These are phyloP conservation scores for Cutaneotrichosporon cyanovorans DNA, from an alignment of 1,284 basidiomycete species.

Conservation along the genomic window DNA sequence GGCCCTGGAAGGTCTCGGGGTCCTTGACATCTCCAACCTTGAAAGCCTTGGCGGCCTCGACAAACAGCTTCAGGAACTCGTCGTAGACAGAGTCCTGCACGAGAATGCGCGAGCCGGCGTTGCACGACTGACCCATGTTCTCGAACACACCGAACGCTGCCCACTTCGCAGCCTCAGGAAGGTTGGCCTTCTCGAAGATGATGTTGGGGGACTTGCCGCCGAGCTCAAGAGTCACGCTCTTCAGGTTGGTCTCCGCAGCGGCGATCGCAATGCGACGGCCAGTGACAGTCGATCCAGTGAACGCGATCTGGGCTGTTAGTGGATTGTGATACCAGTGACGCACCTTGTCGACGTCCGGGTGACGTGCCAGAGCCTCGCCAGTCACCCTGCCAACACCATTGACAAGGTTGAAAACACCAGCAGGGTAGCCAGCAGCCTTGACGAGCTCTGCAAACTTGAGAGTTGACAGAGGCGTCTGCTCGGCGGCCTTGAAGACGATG, in stretches of 20 bases:
- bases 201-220: constrained; percentile 44
- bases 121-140: constrained; percentile 16
- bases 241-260: constrained; percentile 67
- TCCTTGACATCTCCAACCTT: constrained; percentile 67
- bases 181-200: constrained; percentile 11
- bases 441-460: constrained; percentile 55
- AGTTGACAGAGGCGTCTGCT: constrained; percentile 78
- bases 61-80: constrained; percentile 62
- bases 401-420: constrained; percentile 78
- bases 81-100: constrained; percentile 74
- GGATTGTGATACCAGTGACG: not conserved
- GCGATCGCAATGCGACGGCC: constrained; percentile 78
- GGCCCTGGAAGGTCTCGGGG: constrained; percentile 64
- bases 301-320: constrained; percentile 23
- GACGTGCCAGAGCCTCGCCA: constrained; percentile 54
- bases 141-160: constrained; percentile 16
- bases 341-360: constrained; percentile 65
- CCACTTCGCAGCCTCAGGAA: constrained; percentile 21
- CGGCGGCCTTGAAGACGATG: constrained; percentile 47
- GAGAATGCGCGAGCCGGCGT: constrained; percentile 53
- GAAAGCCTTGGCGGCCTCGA: constrained; percentile 57
- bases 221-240: constrained; percentile 53
- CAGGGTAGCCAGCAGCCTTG: constrained; percentile 75
- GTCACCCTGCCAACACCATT: constrained; percentile 58
- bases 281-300: constrained; percentile 57